phyloP scores from a whole-genome alignment of 768 basidiomycete genomes.

The Podaxis pistillaris region DNA sequence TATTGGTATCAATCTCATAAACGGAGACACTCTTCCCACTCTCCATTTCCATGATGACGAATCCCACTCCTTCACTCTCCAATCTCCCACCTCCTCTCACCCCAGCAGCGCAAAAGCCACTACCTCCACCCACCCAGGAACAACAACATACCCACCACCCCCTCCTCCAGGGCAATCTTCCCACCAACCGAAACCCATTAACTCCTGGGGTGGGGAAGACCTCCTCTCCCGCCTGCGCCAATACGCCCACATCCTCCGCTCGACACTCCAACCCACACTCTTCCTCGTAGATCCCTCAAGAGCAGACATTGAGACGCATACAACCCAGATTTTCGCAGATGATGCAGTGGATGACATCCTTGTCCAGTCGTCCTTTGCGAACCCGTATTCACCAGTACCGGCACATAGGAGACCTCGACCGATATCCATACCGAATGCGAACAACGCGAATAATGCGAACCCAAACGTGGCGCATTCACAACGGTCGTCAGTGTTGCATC shows the following conservation, averaged over 20 bases:
- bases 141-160: conserved; percentile 63
- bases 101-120: conserved; percentile 18
- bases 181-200: conserved; percentile 41
- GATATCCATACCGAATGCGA: conserved; percentile 37
- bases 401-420: conserved; percentile 76
- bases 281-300: conserved; percentile 92
- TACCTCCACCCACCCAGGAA: conserved; percentile 22
- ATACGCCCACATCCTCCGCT: conserved; percentile 82
- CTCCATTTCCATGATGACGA: conserved; percentile 98
- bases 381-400: conserved; percentile 82
- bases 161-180: conserved; percentile 41
- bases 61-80: conserved; percentile 73
- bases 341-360: conserved; percentile 88
- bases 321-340: conserved; percentile 78
- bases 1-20: conserved; percentile 85
- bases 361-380: conserved; percentile 71
- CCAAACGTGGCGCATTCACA: conserved; percentile 40
- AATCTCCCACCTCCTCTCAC: conserved; percentile 34
- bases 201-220: conserved; percentile 87
- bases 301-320: conserved; percentile 90
- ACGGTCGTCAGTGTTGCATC: conserved; percentile 77
- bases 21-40: conserved; percentile 81
- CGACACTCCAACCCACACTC: conserved; percentile 78
- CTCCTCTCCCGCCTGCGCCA: conserved; percentile 71
- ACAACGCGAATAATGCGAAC: conserved; percentile 31